Conservation (phyloP, 2,329 filamentous ascomycete genomes). For the Thelonectria rubi region DNA sequence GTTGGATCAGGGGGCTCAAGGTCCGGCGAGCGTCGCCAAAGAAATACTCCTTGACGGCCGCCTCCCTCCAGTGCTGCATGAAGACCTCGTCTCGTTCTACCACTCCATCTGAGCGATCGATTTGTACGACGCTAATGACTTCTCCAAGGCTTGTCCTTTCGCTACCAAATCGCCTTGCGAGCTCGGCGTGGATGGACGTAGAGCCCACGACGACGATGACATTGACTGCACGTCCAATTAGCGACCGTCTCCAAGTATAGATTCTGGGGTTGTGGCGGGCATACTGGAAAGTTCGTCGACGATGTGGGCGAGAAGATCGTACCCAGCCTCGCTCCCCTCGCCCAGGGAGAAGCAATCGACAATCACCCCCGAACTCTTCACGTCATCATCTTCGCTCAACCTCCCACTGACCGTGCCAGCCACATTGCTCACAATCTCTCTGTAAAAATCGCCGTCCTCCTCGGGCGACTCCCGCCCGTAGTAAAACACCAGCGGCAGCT, state of each 20-base stretch:
- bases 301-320: slow-evolving; percentile 85
- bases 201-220: slow-evolving; percentile 85
- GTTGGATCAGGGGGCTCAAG: slow-evolving; percentile 87
- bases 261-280: slow-evolving; percentile 8
- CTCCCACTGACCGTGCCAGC: slow-evolving; percentile 81
- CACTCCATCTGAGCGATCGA: slow-evolving; percentile 88
- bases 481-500: slow-evolving; percentile 90
- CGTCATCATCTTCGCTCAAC: slow-evolving; percentile 77
- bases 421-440: slow-evolving; percentile 76
- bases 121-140: slow-evolving; percentile 75
- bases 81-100: slow-evolving; percentile 78
- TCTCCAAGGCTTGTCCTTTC: slow-evolving; percentile 69
- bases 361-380: slow-evolving; percentile 79
- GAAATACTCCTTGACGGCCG: slow-evolving; percentile 90
- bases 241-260: not conserved
- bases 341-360: slow-evolving; percentile 83
- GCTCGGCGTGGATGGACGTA: slow-evolving; percentile 76
- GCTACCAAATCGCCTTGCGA: slow-evolving; percentile 72
- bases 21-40: slow-evolving; percentile 83
- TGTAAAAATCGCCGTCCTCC: slow-evolving; percentile 77
- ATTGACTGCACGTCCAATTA: slow-evolving; percentile 71
- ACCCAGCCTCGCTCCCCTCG: slow-evolving; percentile 70
- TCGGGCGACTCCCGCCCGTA: slow-evolving; percentile 80
- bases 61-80: slow-evolving; percentile 77
- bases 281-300: slow-evolving; percentile 63